Base-by-base conservation (phyloP, 192 early-diverging fungal species). In the Podila horticola region DNA sequence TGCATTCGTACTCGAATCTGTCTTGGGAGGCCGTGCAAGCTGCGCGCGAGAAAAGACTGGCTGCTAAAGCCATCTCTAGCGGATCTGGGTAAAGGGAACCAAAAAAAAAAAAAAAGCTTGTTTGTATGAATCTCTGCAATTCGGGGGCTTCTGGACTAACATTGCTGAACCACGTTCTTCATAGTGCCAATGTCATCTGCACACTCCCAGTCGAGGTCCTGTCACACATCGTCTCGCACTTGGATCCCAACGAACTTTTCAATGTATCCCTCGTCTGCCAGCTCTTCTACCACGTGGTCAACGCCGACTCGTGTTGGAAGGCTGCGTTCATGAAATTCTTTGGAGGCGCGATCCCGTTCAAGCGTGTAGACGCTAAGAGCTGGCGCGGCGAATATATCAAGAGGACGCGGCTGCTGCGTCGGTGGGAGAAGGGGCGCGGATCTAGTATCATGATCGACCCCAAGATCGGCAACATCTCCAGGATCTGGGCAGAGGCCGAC, bases 391-490 rank as follows among this genome's bases (percentile, higher is more conserved):
- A 81, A 30, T 81, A 81, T 52, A 81, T 81, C 67, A 68, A 73
- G 31, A 71, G 77, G n/a, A 73, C 77, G 49, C 62, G 58, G 48
- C 28, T 81, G 17, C 31, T 81, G 50, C 59, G 71, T 30, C 70
- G 67, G 41, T 89, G 87, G 87, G 83, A 84, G 50, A 85, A 83
- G 51, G 86, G 85, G 19, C 73, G 86, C 58, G 84, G 87, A n/a
- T 74, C 79, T 6, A 72, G 75, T 50, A 48, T 85, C 33, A 33
- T 71, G 61, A 88, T 92, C 58, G 82, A 91, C 69, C 90, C 92
- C 24, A 83, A 87, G 33, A 88, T 92, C 31, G 89, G 89, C 28
- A 73, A 82, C 6, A 77, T 93, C 24, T 74, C 86, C 24, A 60
- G 67, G 7, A 72, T 90, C 8, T 83, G 84, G 69, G 74, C 86